Conservation (phyloP, 1,139 yeast genomes). For the Meyerozyma smithsonii region DNA sequence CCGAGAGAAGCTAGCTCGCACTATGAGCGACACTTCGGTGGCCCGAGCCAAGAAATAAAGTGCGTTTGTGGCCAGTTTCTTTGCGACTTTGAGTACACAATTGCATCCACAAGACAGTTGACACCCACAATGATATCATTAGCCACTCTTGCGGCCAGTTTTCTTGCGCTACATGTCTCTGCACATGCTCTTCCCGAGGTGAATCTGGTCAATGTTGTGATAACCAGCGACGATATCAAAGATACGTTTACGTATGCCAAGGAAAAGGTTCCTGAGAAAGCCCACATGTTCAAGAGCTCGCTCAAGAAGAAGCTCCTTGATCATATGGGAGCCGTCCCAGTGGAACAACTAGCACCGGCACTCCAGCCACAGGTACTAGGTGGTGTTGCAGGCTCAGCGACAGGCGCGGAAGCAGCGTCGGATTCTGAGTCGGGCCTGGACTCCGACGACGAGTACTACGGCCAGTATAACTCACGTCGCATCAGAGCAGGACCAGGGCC, state of each 20-base stretch:
- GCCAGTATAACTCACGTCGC: not conserved
- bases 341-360: not conserved
- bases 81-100: no score
- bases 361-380: not conserved
- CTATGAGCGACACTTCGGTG: not conserved
- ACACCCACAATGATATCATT: no score
- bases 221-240: conserved; percentile 22
- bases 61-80: not conserved
- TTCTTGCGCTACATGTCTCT: conserved; percentile 4
- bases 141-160: not conserved
- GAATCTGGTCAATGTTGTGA: conserved; percentile 19
- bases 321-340: not conserved
- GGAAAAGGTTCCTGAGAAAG: conserved; percentile 19
- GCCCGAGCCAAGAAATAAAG: not conserved
- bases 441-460: not conserved
- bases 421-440: not conserved
- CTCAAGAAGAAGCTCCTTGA: conserved; percentile 11
- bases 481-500: not conserved
- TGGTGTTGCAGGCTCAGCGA: not conserved
- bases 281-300: conserved; percentile 12
- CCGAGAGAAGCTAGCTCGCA: conserved; percentile 24
- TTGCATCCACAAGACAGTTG: no score
- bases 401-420: not conserved
- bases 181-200: conserved; percentile 5
- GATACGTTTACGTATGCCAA: conserved; percentile 19